phyloP scores from a whole-genome alignment of 208 protist species.

The Acanthamoeba divionensis region DNA sequence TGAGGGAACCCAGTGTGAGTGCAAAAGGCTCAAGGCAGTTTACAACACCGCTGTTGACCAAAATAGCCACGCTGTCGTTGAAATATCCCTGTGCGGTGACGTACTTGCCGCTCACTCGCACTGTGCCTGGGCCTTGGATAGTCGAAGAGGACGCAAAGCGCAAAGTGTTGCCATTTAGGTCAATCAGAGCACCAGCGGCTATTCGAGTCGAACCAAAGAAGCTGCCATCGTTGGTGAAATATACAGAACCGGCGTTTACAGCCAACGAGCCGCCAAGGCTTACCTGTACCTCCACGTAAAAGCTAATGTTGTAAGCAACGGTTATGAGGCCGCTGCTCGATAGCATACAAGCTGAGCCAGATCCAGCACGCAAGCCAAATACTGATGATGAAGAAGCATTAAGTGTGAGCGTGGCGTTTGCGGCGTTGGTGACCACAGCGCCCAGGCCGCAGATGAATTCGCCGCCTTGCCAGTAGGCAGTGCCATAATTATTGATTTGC shows the following conservation, averaged over 20 bases:
- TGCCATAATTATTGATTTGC: background rate
- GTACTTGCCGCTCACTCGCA: background rate
- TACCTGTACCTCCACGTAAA: background rate
- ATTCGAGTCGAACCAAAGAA: background rate
- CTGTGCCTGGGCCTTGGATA: background rate
- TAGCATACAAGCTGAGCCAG: background rate
- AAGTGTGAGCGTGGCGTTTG: background rate
- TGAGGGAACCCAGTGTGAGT: background rate
- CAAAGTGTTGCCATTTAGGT: background rate
- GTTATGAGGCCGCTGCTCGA: slow-evolving; percentile 6
- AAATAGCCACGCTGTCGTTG: background rate
- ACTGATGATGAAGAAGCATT: background rate
- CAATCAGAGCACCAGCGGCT: background rate
- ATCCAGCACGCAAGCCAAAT: background rate
- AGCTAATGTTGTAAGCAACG: background rate
- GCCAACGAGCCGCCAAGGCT: background rate
- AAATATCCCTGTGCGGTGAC: background rate
- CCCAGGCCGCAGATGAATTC: background rate
- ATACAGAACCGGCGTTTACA: background rate
- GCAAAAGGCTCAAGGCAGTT: background rate
- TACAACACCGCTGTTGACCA: background rate
- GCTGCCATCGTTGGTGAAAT: background rate
- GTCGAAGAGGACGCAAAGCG: background rate
- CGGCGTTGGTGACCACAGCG: background rate
- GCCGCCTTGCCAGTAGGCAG: background rate